Evolutionary conservation across 2,329 filamentous ascomycete genomes (phyloP), one percentile per base, ranked within the genome.

Genomic region (Pezicula radicicola): DNA sequence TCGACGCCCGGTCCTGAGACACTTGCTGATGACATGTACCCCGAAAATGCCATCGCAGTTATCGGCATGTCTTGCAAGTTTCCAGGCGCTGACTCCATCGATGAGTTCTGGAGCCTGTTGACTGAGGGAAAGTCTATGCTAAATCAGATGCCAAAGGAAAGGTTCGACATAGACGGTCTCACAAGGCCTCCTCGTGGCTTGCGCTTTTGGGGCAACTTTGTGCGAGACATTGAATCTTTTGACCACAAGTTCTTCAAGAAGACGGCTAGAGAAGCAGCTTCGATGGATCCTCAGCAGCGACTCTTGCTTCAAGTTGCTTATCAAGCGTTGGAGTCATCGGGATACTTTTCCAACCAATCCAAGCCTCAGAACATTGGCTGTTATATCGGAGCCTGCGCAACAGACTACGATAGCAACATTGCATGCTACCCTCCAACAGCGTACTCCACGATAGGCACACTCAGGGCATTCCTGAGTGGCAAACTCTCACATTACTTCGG

Each of bases 41-140:
- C 33, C 27, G 12, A 18, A 15, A 33, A 49, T 16, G 33, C 67
- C 19, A 75, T 80, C 44, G 78, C 76, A 4, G 68, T 81, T 10
- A 66, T 80, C 25, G 78, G 78, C 25, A 69, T 80, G 53, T 74
- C 73, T 9, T 72, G 78, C 42, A 72, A 77, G 9, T 79, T 80
- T 41, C 77, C 78, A 3, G 64, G 71, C 9, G 76, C 75, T 8
- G 70, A 65, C 3, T 69, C 69, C 3, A 70, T 75, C 53, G 84
- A 89, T 51, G 79, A 80, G 49, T 81, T 91, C 35, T 91, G 88
- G 88, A 82, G 88, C 53, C 74, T 91, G 9, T 75, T 91, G 18
- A 62, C 64, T 12, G 58, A 63, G 46, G 65, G 65, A 41, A 60
- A 62, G 43, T 66, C 61, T 37, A 65, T 65, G 18, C 66, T 64